Evolutionary conservation across 306 rosid species (phyloP), one percentile per base, ranked within the genome.

Genomic region (Prunus mongolica): DNA sequence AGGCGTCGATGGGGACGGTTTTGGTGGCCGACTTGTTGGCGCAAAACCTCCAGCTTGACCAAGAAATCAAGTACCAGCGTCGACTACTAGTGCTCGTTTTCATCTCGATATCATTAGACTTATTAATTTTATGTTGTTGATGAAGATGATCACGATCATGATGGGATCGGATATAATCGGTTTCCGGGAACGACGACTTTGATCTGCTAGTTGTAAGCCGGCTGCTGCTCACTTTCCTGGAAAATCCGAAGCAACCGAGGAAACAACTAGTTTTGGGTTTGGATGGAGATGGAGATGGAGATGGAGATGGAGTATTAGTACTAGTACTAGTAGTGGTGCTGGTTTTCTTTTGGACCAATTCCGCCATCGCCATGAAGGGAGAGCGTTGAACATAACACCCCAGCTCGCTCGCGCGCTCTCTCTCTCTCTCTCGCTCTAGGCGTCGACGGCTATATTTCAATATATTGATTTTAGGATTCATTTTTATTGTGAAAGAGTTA

Each of bases 1-100:
- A 2, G 65, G 82, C 1, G 72, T 83, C 86, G 52, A 91, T 54
- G 80, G 94, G 92, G 72, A 83, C 90, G 83, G 91, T 87, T 84
- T 84, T 86, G 74, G 68, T 22, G 57, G 80, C 16, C 6, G 90
- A 72, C 19, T 79, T 84, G 52, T 70, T 76, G 67, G 49, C 16
- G 54, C 75, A 64, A 72, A 81, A 69, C 55, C 65, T 61, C 65
- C 67, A 30, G 22, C 38, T 65, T 51, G 49, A 47, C 86, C 85
- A 62, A 47, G 1, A 2, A 63, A 63, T 63, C 67, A 63, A 65
- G 47, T 19, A 10, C 28, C 51, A 2, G 15, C 70, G 5, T 5
- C 27, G 49, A 14, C 22, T 19, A 7, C 22, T 16, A 38, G 27
- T 64, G n/a, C 2, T 18, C 3, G 46, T 66, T 20, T 34, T 76